A percentile compares a stretch with the other conserved stretches of the same genome.
Conservation (phyloP, 148 eudicot genomes). For the Amaranthus hypochondriacus region DNA sequence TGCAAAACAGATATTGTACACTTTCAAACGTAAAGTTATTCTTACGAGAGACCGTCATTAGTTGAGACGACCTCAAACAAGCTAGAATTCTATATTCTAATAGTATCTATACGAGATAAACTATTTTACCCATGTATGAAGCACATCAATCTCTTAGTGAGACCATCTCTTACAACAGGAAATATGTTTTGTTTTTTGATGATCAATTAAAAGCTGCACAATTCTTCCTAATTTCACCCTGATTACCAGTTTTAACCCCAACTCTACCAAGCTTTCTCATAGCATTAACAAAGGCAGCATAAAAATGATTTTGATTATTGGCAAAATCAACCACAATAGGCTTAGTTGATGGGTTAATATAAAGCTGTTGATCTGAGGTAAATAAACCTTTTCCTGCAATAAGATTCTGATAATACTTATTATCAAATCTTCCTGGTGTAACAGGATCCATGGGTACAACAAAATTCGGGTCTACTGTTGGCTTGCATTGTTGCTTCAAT, state of each 20-base stretch:
- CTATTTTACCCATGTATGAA: too few species aligned
- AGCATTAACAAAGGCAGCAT: constrained; percentile 45
- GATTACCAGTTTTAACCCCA: constrained; percentile 60
- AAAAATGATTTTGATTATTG: constrained; percentile 31
- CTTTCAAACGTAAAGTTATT: too few species aligned
- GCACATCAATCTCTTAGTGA: too few species aligned
- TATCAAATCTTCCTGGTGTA: constrained; percentile 50
- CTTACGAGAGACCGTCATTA: too few species aligned
- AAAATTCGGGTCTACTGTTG: constrained; percentile 31
- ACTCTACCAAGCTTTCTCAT: constrained; percentile 64
- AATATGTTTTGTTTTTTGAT: too few species aligned
- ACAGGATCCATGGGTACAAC: constrained; percentile 49
- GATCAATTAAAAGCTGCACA: constrained; percentile 53
- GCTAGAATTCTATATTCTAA: too few species aligned
- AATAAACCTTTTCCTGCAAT: constrained; percentile 56
- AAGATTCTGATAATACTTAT: constrained; percentile 53
- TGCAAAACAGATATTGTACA: too few species aligned
- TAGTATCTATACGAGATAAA: too few species aligned
- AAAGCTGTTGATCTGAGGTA: constrained; percentile 62
- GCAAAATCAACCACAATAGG: constrained; percentile 48
- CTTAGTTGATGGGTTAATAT: constrained; percentile 31
- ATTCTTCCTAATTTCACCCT: constrained; percentile 64
- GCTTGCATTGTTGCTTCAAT: constrained; percentile 44
- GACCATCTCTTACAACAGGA: too few species aligned
- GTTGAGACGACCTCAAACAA: too few species aligned